Percentiles rank a stretch among this genome's conserved stretches.
These are phyloP conservation scores for Fraxinus velutina DNA, from an alignment of 305 asterid genomes.

Conservation along the genomic window DNA sequence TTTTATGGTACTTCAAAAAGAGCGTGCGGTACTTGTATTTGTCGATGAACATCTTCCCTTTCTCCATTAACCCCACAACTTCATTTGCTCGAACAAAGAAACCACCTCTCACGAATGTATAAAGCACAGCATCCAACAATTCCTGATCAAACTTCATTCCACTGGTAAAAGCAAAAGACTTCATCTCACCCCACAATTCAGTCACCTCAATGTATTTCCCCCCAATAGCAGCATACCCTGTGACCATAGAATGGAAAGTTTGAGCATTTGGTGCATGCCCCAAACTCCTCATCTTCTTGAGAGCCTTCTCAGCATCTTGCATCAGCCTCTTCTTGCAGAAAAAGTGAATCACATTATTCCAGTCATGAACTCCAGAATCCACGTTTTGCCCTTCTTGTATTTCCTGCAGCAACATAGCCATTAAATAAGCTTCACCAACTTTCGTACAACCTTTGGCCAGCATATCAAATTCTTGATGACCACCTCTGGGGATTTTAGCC, in stretches of 20 bases:
- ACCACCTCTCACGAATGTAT: slow-evolving; percentile 85
- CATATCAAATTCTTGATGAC: slow-evolving; percentile 40
- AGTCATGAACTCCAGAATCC: slow-evolving; percentile 79
- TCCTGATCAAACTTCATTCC: slow-evolving; percentile 83
- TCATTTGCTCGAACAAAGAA: slow-evolving; percentile 78
- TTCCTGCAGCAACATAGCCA: slow-evolving; percentile 74
- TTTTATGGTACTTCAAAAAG: slow-evolving; percentile 75
- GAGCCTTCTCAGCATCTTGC: slow-evolving; percentile 90
- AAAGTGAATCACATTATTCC: slow-evolving; percentile 86
- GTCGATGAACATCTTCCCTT: slow-evolving; percentile 65
- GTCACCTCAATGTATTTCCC: slow-evolving; percentile 83
- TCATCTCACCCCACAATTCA: slow-evolving; percentile 94
- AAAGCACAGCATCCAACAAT: slow-evolving; percentile 78
- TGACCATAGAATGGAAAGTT: slow-evolving; percentile 82
- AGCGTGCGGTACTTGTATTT: slow-evolving; percentile 76
- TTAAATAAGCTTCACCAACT: slow-evolving; percentile 44
- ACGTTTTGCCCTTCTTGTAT: slow-evolving; percentile 57
- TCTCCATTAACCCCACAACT: slow-evolving; percentile 77
- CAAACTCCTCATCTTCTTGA: slow-evolving; percentile 77
- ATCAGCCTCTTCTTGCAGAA: slow-evolving; percentile 85
- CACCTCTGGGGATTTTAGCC: slow-evolving; percentile 54
- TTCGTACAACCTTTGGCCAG: slow-evolving; percentile 35
- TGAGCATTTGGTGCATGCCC: slow-evolving; percentile 79
- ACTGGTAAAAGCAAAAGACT: slow-evolving; percentile 46
- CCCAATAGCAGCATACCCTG: slow-evolving; percentile 79